phyloP scores from a whole-genome alignment of 345 rosid species.

The Linum tenue region DNA sequence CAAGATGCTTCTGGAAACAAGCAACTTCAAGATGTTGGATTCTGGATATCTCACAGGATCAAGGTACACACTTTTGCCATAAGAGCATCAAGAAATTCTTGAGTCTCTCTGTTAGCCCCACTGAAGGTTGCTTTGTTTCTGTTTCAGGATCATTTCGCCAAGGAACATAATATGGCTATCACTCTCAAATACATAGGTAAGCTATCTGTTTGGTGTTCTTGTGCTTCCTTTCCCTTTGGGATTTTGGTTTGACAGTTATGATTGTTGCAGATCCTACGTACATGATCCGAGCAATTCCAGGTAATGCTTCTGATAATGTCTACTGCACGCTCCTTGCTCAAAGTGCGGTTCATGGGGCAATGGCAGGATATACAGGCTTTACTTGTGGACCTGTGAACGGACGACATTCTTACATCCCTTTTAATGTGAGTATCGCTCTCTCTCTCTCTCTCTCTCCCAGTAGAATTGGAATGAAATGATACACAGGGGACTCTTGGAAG shows the following conservation, averaged over 20 bases:
- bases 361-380: slow-evolving; percentile 90
- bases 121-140: not conserved
- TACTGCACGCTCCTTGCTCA: slow-evolving; percentile 88
- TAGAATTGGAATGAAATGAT: too few relatives aligned
- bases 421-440: slow-evolving; percentile 24
- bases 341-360: slow-evolving; percentile 79
- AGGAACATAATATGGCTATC: slow-evolving; percentile 25
- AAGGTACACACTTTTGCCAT: slow-evolving; percentile 31
- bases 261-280: slow-evolving; percentile 68
- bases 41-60: slow-evolving; percentile 66
- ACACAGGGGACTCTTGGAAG: too few relatives aligned
- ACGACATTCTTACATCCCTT: slow-evolving; percentile 74
- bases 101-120: not conserved
- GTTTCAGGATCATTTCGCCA: slow-evolving; percentile 34
- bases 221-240: not conserved
- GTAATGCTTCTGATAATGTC: slow-evolving; percentile 84
- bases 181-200: slow-evolving; percentile 40
- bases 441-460: not conserved
- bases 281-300: slow-evolving; percentile 78
- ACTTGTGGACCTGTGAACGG: slow-evolving; percentile 70
- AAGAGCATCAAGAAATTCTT: not conserved
- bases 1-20: slow-evolving; percentile 85
- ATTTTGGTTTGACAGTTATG: not conserved
- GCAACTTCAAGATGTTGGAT: slow-evolving; percentile 71
- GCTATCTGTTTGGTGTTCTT: not conserved